Evolutionary conservation across 1,139 yeast genomes (phyloP), one percentile per base, ranked within the genome.

Genomic region (Hemisphaericaspora subhashii): DNA sequence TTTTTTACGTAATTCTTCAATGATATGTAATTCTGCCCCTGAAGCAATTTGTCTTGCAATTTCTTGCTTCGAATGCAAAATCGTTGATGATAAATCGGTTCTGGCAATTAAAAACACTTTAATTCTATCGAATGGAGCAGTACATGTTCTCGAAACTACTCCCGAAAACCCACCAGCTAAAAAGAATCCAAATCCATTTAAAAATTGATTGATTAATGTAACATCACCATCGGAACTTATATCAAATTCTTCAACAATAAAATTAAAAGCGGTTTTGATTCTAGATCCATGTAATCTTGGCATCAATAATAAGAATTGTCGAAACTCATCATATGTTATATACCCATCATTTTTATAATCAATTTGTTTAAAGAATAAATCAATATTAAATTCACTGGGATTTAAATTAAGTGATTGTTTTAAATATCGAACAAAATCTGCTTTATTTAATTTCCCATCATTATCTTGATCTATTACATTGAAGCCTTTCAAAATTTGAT

Each of bases 141-240:
- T 92, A 53, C 95, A 85, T 0, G 98, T 89, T 64, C 98, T 79
- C n/a, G 97, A 88, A 4, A 92, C 85, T 5, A 92, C 98, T 2
- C 98, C 98, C 0, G 97, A 86, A 23, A 90, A 63, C 0, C 98
- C 98, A 25, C 98, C 98, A 1, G 97, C 96, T 25, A 89, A 62
- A 55, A 92, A 92, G 57, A 81, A 92, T 1, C 97, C 97, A 48
- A 88, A 74, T 23, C 97, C 95, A 55, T 83, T 82, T 33, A 87
- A 66, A 39, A 86, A 77, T 47, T 87, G 96, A 55, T 80, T 83
- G 33, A 85, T 82, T 31, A 89, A 72, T 0, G 95, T 83, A 42
- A 89, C 89, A 63, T 90, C 98, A 56, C 97, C 96, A 55, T 92
- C 98, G 0, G 95, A 79, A 3, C 86, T 80, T 33, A 89, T 64